Evolutionary conservation across 2,329 filamentous ascomycete species (phyloP), one percentile per base, ranked within the genome.

Genomic region (Niveomyces coronatus): DNA sequence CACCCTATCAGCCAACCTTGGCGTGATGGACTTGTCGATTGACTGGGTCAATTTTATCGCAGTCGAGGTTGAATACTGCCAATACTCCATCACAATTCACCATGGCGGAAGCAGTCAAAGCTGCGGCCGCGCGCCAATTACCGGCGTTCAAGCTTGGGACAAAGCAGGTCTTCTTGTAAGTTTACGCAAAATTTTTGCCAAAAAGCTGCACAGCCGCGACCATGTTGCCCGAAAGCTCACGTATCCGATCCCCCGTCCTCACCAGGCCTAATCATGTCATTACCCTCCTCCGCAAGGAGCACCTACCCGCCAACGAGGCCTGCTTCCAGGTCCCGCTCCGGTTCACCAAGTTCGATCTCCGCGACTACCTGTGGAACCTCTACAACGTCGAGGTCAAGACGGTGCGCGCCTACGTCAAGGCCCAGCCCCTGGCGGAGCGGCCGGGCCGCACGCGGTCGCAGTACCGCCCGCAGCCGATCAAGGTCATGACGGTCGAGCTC

Each of bases 401-500:
- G 47, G 78, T 96, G 45, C 83, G 89, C 44, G 87, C 84, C 37
- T 89, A 54, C 43, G 75, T 96, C 54, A 79, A 84, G 61, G 71
- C 77, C 56, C 74, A 57, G 43, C 60, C 63, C 13, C 70, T 72
- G 40, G 73, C 74, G 24, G 72, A 71, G 41, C 73, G 60, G 49
- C 57, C 57, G 55, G 55, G 54, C 58, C 43, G 46, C 52, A 67
- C 61, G 52, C 69, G 71, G 44, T 70, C 70, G 45, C 78, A 76
- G 68, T 80, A 77, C 59, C 76, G 89, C 17, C 82, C 84, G 18
- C 69, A 74, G 46, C 67, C 78, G 35, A 72, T 79, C 53, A 98
- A 98, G 74, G 83, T 80, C 60, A 98, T 98, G 91, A 94, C 83
- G 29, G 85, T 93, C 31, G 85, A 95, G 68, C 74, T 98, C 65